Conservation (phyloP, 2,329 filamentous ascomycete genomes). For the Cytospora piceicola region DNA sequence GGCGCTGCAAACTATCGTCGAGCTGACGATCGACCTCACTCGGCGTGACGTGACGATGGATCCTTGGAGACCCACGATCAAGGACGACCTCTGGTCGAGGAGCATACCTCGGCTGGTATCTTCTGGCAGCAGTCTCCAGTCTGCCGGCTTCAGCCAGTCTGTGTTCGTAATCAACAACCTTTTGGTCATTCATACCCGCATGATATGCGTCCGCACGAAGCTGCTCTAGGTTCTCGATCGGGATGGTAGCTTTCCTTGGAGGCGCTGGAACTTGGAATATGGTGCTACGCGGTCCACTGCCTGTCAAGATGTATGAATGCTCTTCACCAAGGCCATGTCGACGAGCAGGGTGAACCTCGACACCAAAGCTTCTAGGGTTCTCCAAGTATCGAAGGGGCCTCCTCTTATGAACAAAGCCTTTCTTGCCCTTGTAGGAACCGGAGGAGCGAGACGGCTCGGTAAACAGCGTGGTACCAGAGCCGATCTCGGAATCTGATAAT, state of each 20-base stretch:
- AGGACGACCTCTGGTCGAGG: constrained; percentile 11
- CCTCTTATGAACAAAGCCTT: not conserved
- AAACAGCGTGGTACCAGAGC: constrained; percentile 4
- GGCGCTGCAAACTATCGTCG: constrained; percentile 3
- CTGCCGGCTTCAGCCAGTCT: not conserved
- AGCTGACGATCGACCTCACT: constrained; percentile 28
- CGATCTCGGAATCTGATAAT: constrained; percentile 9
- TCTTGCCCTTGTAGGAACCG: constrained; percentile 1
- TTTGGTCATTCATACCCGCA: constrained; percentile 16
- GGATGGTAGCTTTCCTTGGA: constrained; percentile 9
- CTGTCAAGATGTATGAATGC: constrained; percentile 18
- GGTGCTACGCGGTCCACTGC: constrained; percentile 14
- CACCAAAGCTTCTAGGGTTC: constrained; percentile 11
- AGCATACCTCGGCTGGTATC: constrained; percentile 14
- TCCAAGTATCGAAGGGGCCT: constrained; percentile 6
- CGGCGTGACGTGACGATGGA: constrained; percentile 14
- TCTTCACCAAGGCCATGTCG: constrained; percentile 12
- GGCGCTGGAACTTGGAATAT: constrained; percentile 7
- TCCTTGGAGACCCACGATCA: not conserved
- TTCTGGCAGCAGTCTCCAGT: constrained; percentile 11
- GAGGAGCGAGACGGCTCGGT: constrained; percentile 20
- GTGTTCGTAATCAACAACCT: constrained; percentile 13
- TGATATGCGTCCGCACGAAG: constrained; percentile 17
- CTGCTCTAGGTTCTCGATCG: constrained; percentile 8
- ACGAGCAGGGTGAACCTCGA: constrained; percentile 9